Evolutionary conservation across 2,329 filamentous ascomycete genomes (phyloP), one percentile per base, ranked within the genome.

Genomic region (Hypoxylon sp.): DNA sequence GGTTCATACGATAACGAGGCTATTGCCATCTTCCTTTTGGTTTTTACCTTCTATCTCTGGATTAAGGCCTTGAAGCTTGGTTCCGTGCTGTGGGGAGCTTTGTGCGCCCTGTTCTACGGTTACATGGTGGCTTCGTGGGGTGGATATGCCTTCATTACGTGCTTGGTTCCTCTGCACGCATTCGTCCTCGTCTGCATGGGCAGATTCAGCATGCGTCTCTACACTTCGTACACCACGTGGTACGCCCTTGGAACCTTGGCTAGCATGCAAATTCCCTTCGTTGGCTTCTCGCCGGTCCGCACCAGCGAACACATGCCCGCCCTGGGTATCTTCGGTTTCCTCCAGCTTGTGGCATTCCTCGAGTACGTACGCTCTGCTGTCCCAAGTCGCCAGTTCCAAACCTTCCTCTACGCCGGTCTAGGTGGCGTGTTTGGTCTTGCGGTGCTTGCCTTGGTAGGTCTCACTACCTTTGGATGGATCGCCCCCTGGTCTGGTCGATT

Each of bases 121-220:
- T 99, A 99, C 88, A 99, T 99, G 95, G 95, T 99, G 68, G 95
- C 94, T 50, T 97, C 96, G 17, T 99, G 95, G 95, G 95, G 95
- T 85, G 95, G 95, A 76, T 99, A 99, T 79, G 95, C 97, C 74
- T 99, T 99, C 87, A 99, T 99, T 76, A 99, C 96, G 65, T 97
- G 97, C 78, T 82, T 99, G 80, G 89, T 99, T 62, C 95, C 95
- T 37, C 87, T 99, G 70, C 95, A 99, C 79, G 89, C 92, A 6
- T 94, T 99, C 72, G 93, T 97, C 48, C 85, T 99, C 70, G 90
- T 99, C 74, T 92, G 91, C 81, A 99, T 99, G 94, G 96, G 96
- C 53, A 85, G 95, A 63, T 99, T 96, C 80, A 98, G 94, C 83
- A 90, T 91, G 62, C 89, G 95, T 63, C 84, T 99, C 19, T 99